Base-by-base conservation (phyloP, 2,329 filamentous ascomycete species). In the Sphaerulina populicola region DNA sequence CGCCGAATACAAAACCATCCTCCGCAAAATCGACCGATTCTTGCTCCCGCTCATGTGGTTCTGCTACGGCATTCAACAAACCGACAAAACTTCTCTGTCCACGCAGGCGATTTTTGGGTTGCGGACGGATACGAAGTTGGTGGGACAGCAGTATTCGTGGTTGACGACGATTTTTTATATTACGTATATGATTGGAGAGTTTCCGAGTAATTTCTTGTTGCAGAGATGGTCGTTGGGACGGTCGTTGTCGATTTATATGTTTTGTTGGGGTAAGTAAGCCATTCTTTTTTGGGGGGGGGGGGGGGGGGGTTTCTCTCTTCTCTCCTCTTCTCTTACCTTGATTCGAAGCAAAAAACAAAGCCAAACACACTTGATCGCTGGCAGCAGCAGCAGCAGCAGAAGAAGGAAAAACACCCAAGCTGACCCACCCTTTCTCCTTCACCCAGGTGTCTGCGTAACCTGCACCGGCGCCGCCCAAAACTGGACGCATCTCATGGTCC, bases 1-100 rank as follows among this genome's bases (percentile, higher is more conserved):
- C 2, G 60, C 53, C 11, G 55, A 65, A 15, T 64, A 63, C 55
- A 61, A 63, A 42, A 54, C 53, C 9, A 42, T 64, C 2, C 51
- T 62, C 18, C 38, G 62, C 29, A 75, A 75, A 55, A 67, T 72
- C 14, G 73, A 75, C 54, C 64, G 64, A n/a, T 74, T 70, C 51
- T 62, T 76, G 12, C 65, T 75, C 0, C 72, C 72, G 1, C 58
- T 75, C 38, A 75, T 76, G 58, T 76, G 70, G 68, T 61, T 67
- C 52, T 74, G 72, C 56, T 75, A 75, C 52, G 74, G 74, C 33
- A 71, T 75, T 44, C 74, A 76, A 54, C 73, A 75, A 56, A 69
- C 68, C 0, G 72, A 75, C 60, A 75, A 75, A 59, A 75, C 71
- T 1, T 58, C 61, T 1, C 49, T 62, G 4, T 58, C 61, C 8